Base-by-base conservation (phyloP, 257 asterid species). In the Haberlea rhodopensis region DNA sequence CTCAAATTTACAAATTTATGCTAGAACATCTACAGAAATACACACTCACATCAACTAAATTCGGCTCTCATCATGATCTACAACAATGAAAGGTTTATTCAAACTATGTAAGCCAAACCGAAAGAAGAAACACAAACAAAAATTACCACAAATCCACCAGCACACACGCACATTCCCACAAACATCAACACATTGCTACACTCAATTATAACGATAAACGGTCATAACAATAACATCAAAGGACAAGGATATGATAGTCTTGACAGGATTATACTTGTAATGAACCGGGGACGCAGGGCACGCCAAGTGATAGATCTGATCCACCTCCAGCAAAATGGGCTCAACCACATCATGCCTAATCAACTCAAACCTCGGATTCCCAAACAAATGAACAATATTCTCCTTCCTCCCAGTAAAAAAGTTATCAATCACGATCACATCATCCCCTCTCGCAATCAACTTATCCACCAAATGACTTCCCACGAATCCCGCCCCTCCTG, bases 401-500 rank as follows among this genome's bases (percentile, higher is more conserved):
- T 82, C 87, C 79, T 84, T 86, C 73, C 95, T 77, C 13, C 95
- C 95, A 5, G 95, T 86, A 57, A 86, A 86, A 32, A 86, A 84
- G 61, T 86, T 86, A 66, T 86, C 95, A 53, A 86, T 75, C n/a
- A 84, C 91, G 26, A 86, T 86, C 55, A 86, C 95, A 61, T 86
- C 95, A 69, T 84, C 87, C 3, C 95, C 95, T 70, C 95, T 80
- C 7, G 84, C 85, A 26, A 86, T 70, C 75, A 86, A 65, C 74
- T 84, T 84, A 71, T 86, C 95, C 55, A 86, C 95, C 81, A 86
- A 72, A 86, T 86, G 95, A 54, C 95, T 86, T 52, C 95, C 95
- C 1, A 86, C 90, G 58, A 86, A 86, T 5, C 95, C 95, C 7
- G 95, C 90, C 18, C 95, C 95, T 15, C 95, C 95, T 1, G 95